These are phyloP conservation scores for Circinella umbellata DNA, from an alignment of 371 early-diverging fungal genomes.

Conservation along the genomic window DNA sequence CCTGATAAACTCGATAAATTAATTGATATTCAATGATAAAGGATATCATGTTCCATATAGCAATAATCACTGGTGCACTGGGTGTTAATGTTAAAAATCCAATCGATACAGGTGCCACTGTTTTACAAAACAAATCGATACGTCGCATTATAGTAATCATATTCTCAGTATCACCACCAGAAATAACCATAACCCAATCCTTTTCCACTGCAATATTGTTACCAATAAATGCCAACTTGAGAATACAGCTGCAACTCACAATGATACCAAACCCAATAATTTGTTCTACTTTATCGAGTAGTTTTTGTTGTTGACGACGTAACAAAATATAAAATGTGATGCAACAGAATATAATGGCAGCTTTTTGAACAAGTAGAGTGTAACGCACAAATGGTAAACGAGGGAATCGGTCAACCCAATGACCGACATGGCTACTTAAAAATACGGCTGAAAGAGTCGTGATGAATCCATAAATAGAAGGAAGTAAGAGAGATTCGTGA, in stretches of 20 bases:
- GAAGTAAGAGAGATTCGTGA: neutral
- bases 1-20: neutral
- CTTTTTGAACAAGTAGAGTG: neutral
- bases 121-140: conserved; percentile 6
- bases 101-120: conserved; percentile 2
- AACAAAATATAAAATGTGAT: neutral
- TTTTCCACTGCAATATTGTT: conserved; percentile 5
- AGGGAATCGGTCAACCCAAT: neutral
- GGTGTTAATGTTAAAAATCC: conserved; percentile 3
- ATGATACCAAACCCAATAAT: neutral
- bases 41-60: neutral
- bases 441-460: conserved; percentile 3
- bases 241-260: neutral
- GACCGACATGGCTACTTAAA: conserved; percentile 6
- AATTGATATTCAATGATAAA: neutral
- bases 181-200: conserved; percentile 1
- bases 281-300: neutral
- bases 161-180: neutral
- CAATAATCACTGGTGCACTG: neutral
- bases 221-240: conserved; percentile 3
- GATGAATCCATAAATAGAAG: conserved; percentile 4
- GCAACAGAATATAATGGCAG: neutral
- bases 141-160: conserved; percentile 8
- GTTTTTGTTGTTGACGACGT: neutral
- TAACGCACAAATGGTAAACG: neutral